Base-by-base conservation (phyloP, 345 rosid species). In the Hibiscus tridactylites region DNA sequence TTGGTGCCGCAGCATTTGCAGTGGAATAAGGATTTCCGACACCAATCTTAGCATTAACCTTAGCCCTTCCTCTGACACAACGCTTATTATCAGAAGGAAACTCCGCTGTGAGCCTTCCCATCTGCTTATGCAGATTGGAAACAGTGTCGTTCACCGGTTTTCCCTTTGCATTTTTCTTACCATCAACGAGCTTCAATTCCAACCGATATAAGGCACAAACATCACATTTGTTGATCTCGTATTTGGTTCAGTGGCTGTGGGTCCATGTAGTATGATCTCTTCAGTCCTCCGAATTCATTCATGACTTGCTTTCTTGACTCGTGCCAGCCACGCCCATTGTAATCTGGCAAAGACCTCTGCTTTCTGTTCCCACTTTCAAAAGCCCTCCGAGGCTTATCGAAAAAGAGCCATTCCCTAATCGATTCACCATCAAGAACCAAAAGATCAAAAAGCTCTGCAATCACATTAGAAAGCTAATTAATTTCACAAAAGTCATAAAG, bases 251-350 rank as follows among this genome's bases (percentile, higher is more conserved):
- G 85, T 70, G 99, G 99, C 74, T 96, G 98, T 35, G 99, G 98
- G 76, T 96, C 99, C 99, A 96, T 96, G 83, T 96, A 92, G 72
- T 96, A 92, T 10, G 99, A 96, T 81, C 99, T 88, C 85, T 96
- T 96, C 72, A 92, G 83, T 69, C 99, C 99, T 28, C 91, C 90
- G 76, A 79, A 88, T 77, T 96, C 99, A 75, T 80, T 88, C 99
- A 96, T 92, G 78, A 92, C 88, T 84, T 96, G 99, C 80, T 96
- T 95, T 78, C 98, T 87, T 10, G 98, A 95, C 84, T 96, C 98
- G 50, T 92, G 99, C 99, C 99, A 96, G 26, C 99, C 99, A 44
- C 98, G 96, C 3, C 98, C 99, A 10, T 86, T 83, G 83, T 92
- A 92, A 78, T 92, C 97, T 17, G 99, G 99, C 76, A 96, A 77